These are phyloP conservation scores for Thielaviopsis populi DNA, from an alignment of 2,329 filamentous ascomycete species.

Conservation along the genomic window DNA sequence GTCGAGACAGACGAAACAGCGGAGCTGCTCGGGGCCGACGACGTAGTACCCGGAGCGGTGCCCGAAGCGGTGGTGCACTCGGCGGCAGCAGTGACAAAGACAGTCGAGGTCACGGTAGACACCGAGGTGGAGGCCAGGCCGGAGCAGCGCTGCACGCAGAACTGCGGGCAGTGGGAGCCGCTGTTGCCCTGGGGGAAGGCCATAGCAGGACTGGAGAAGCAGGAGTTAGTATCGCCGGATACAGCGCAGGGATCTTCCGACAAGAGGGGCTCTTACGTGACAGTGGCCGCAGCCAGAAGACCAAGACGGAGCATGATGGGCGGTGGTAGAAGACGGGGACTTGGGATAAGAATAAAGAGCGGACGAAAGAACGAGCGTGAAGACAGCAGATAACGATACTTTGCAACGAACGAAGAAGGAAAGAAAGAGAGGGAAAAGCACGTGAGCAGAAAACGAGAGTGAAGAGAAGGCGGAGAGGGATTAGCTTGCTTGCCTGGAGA, in stretches of 20 bases:
- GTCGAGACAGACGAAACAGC: neutral
- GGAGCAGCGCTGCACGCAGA: slow-evolving; percentile 15
- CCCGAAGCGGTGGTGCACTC: neutral
- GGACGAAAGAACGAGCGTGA: slow-evolving; percentile 2
- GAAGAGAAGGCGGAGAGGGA: slow-evolving; percentile 8
- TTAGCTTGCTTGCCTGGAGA: slow-evolving; percentile 12
- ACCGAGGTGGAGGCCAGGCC: slow-evolving; percentile 4
- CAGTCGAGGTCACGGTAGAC: slow-evolving; percentile 11
- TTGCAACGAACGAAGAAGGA: neutral
- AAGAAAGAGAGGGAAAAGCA: neutral
- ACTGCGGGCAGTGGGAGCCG: slow-evolving; percentile 10
- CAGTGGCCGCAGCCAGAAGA: slow-evolving; percentile 12
- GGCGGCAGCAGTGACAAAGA: slow-evolving; percentile 10
- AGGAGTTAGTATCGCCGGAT: neutral
- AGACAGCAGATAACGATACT: slow-evolving; percentile 2
- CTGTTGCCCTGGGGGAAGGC: slow-evolving; percentile 10
- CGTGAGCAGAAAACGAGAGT: neutral
- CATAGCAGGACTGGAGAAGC: neutral
- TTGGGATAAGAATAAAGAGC: neutral
- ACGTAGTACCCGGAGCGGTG: neutral
- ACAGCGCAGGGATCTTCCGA: neutral
- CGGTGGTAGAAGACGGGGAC: neutral
- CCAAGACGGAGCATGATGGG: slow-evolving; percentile 13
- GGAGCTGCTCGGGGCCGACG: neutral
- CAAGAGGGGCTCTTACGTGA: slow-evolving; percentile 5